A percentile compares a stretch with the other conserved stretches of the same genome.
Evolutionary conservation across 306 rosid species (phyloP).

Genomic region (Cucurbita moschata): DNA sequence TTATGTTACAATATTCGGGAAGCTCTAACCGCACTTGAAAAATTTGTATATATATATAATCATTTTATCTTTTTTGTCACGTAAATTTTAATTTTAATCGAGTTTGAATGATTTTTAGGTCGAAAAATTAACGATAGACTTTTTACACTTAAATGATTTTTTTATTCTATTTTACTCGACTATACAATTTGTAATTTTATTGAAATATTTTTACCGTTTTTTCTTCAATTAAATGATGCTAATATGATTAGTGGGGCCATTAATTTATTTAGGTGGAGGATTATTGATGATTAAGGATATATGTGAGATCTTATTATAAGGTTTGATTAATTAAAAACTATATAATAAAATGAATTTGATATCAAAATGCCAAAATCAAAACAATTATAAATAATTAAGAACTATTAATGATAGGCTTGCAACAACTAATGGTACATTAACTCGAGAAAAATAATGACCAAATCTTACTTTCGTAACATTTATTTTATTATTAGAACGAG

Average conservation of each 20-base stretch:
- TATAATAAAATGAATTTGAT: conserved; percentile 1
- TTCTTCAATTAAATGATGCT: conserved; percentile 27
- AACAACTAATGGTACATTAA: not conserved
- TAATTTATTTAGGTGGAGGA: conserved; percentile 7
- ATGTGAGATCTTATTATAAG: conserved; percentile 5
- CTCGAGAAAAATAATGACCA: not conserved
- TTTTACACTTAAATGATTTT: not conserved
- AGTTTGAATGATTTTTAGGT: not conserved
- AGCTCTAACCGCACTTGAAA: conserved; percentile 16
- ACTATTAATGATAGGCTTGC: not conserved
- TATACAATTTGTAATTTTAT: not conserved
- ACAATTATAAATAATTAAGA: not conserved
- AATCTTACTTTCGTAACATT: not conserved
- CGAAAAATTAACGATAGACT: not conserved
- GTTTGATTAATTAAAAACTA: not conserved
- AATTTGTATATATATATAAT: not conserved
- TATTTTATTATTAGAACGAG: not conserved
- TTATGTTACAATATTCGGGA: conserved; percentile 13
- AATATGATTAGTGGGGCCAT: conserved; percentile 16
- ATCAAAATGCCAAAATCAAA: not conserved
- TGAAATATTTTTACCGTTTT: not conserved
- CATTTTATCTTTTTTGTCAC: not conserved
- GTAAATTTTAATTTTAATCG: not conserved
- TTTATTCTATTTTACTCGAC: not conserved
- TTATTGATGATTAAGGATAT: conserved; percentile 14